These are phyloP conservation scores for Malassezia cuniculi DNA, from an alignment of 1,284 basidiomycete genomes.

Conservation along the genomic window DNA sequence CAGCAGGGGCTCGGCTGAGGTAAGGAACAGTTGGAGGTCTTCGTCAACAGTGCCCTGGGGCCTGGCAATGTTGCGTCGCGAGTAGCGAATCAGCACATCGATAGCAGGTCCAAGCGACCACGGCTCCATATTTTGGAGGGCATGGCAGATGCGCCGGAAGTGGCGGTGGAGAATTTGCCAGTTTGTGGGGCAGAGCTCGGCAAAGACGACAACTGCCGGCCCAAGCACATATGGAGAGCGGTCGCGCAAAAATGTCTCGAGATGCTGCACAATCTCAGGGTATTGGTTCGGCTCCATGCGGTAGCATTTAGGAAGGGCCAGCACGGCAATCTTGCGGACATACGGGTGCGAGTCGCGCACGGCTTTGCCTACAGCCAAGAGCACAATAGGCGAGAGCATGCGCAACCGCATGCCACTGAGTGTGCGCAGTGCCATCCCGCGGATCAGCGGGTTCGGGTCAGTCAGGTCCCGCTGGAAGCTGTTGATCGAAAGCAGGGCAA, in stretches of 20 bases:
- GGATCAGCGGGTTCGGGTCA: constrained; percentile 70
- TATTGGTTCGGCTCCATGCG: constrained; percentile 59
- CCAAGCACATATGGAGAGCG: constrained; percentile 78
- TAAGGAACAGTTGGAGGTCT: constrained; percentile 31
- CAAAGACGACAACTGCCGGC: constrained; percentile 68
- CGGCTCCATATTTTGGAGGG: constrained; percentile 80
- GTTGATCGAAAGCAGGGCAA: constrained; percentile 91
- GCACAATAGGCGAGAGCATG: constrained; percentile 72
- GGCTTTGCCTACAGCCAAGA: constrained; percentile 78
- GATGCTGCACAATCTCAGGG: constrained; percentile 59
- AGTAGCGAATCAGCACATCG: constrained; percentile 68
- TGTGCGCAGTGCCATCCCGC: constrained; percentile 85
- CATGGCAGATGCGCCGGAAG: constrained; percentile 69
- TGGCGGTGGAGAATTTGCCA: constrained; percentile 71
- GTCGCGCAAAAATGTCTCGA: constrained; percentile 64
- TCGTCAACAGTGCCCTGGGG: constrained; percentile 18
- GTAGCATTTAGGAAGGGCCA: constrained; percentile 63
- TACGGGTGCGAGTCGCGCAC: constrained; percentile 81
- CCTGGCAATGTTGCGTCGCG: constrained; percentile 49
- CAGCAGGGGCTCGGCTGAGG: constrained; percentile 21
- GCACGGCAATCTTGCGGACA: constrained; percentile 77
- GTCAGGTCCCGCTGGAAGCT: constrained; percentile 94
- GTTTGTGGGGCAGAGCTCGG: constrained; percentile 18
- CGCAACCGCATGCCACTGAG: constrained; percentile 78
- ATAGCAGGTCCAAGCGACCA: constrained; percentile 82